A percentile compares a stretch with the other conserved stretches of the same genome.
Evolutionary conservation across 1,139 yeast species (phyloP).

Genomic region (Candida sp.): DNA sequence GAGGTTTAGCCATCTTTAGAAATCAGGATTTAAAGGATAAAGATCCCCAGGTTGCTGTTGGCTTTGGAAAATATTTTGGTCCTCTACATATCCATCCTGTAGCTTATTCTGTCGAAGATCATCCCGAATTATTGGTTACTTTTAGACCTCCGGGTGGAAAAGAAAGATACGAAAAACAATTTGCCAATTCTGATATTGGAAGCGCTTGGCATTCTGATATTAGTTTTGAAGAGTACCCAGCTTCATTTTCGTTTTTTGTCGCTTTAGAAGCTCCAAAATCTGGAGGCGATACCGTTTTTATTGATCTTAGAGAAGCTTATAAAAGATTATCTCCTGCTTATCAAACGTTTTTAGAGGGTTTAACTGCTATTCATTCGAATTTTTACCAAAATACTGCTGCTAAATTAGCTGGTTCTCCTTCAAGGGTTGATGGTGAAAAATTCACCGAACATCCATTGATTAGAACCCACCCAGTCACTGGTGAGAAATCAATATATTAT

Average conservation of each 20-base stretch:
- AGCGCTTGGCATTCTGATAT: constrained; percentile 30
- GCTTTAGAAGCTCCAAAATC: constrained; percentile 28
- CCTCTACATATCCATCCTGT: constrained; percentile 32
- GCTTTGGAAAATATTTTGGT: constrained; percentile 29
- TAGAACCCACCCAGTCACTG: constrained; percentile 27
- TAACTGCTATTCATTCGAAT: constrained; percentile 23
- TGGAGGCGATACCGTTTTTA: constrained; percentile 33
- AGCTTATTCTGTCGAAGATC: constrained; percentile 19
- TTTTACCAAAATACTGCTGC: constrained; percentile 19
- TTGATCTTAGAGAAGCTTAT: constrained; percentile 30
- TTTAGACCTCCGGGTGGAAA: constrained; percentile 26
- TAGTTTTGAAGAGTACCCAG: constrained; percentile 27
- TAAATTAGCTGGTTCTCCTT: constrained; percentile 10
- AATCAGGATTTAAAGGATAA: constrained; percentile 30
- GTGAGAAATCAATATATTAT: constrained; percentile 20
- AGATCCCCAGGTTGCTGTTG: constrained; percentile 24
- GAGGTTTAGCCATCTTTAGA: constrained; percentile 29
- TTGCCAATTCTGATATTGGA: constrained; percentile 14
- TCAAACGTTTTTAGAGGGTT: constrained; percentile 23
- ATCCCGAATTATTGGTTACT: constrained; percentile 28
- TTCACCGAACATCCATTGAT: constrained; percentile 26
- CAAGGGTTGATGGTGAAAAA: constrained; percentile 18
- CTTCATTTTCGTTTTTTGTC: constrained; percentile 27
- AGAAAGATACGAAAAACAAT: constrained; percentile 15
- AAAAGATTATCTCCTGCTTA: constrained; percentile 26